Percentiles rank a stretch among this genome's conserved stretches.
These are phyloP conservation scores for Trichoderma oligosporum DNA, from an alignment of 2,329 filamentous ascomycete genomes.

Conservation along the genomic window DNA sequence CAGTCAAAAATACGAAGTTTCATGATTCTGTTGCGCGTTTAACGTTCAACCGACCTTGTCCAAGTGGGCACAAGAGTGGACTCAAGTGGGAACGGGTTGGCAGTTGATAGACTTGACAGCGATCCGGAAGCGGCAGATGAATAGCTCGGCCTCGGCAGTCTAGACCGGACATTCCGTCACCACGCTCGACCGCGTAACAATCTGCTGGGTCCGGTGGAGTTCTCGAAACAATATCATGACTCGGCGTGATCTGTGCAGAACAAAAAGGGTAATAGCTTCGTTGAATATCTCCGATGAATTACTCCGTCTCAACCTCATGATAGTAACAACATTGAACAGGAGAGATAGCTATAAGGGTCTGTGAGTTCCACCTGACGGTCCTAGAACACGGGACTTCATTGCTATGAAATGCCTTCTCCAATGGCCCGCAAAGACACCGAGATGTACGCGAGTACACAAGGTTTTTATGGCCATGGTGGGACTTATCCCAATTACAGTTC, in stretches of 20 bases:
- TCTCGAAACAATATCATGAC: slow-evolving; percentile 12
- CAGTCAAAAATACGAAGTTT: neutral
- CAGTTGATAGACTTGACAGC: slow-evolving; percentile 1
- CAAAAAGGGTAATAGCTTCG: neutral
- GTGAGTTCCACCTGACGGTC: neutral
- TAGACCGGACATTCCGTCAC: slow-evolving; percentile 10
- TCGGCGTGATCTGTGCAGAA: slow-evolving; percentile 7
- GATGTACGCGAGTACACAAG: slow-evolving; percentile 14
- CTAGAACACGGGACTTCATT: slow-evolving; percentile 5
- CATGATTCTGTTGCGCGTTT: neutral
- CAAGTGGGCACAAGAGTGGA: slow-evolving; percentile 10
- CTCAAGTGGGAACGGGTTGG: slow-evolving; percentile 6
- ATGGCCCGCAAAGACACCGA: slow-evolving; percentile 16
- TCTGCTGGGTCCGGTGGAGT: neutral
- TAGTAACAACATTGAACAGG: slow-evolving; percentile 13
- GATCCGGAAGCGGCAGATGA: slow-evolving; percentile 13
- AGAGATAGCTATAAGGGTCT: slow-evolving; percentile 8
- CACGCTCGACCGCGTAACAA: neutral
- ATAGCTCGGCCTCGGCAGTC: neutral
- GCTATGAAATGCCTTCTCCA: slow-evolving; percentile 1
- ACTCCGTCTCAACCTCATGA: slow-evolving; percentile 12
- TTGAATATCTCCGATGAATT: slow-evolving; percentile 12
- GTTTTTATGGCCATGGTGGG: slow-evolving; percentile 4
- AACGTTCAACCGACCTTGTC: neutral
- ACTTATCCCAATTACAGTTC: slow-evolving; percentile 5